These are phyloP conservation scores for Strombidium stylifer DNA, from an alignment of 73 alveolate genomes.

Conservation along the genomic window DNA sequence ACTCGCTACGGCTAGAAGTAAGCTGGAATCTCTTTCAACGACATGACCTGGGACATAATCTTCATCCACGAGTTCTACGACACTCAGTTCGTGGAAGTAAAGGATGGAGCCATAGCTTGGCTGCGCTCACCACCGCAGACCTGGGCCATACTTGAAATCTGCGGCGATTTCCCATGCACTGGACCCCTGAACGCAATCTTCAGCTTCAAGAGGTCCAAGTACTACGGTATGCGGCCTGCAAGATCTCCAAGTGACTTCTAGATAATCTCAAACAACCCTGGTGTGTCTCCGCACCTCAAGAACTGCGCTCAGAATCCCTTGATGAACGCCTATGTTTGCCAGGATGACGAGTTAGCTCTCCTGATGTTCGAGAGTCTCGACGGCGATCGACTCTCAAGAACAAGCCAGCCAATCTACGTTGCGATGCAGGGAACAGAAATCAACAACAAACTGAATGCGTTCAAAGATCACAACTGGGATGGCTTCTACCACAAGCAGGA, in stretches of 20 bases:
- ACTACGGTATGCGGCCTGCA: too few species aligned
- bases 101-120: conserved; percentile 8
- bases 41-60: too few species aligned
- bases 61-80: too few species aligned
- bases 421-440: background rate
- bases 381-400: background rate
- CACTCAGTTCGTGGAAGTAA: too few species aligned
- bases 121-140: background rate
- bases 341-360: background rate
- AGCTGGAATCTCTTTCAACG: too few species aligned
- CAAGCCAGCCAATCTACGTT: background rate
- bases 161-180: conserved; percentile 48
- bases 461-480: conserved; percentile 32
- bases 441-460: background rate
- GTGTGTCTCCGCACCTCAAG: background rate
- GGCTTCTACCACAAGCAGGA: conserved; percentile 12
- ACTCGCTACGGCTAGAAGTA: too few species aligned
- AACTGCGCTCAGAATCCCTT: background rate
- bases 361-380: background rate
- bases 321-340: background rate
- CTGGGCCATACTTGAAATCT: conserved; percentile 9
- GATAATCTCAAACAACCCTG: background rate
- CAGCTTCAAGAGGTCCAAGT: background rate
- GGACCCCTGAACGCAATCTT: conserved; percentile 17
- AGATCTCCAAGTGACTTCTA: background rate